Conservation (phyloP, 2,329 filamentous ascomycete genomes). For the Blumeria graminis region DNA sequence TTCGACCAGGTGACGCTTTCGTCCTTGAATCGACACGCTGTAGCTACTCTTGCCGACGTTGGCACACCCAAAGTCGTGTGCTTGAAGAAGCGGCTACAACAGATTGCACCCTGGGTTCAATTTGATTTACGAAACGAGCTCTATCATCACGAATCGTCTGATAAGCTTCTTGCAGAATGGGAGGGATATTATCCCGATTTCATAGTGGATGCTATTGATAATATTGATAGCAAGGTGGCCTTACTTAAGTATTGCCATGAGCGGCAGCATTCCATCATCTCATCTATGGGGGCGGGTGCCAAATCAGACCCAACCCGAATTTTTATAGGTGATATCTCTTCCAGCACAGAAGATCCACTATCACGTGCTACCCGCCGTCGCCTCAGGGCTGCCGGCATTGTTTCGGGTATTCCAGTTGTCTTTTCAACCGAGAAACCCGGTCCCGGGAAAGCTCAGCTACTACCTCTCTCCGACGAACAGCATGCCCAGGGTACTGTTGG, state of each 20-base stretch:
- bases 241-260: slow-evolving; percentile 71
- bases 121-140: slow-evolving; percentile 75
- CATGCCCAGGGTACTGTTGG: slow-evolving; percentile 66
- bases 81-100: slow-evolving; percentile 53
- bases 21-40: slow-evolving; percentile 83
- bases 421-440: slow-evolving; percentile 80
- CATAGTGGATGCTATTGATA: slow-evolving; percentile 94
- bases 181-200: slow-evolving; percentile 48
- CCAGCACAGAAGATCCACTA: slow-evolving; percentile 67
- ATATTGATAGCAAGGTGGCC: slow-evolving; percentile 89
- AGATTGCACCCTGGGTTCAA: slow-evolving; percentile 74
- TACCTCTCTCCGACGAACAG: slow-evolving; percentile 73
- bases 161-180: slow-evolving; percentile 43
- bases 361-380: slow-evolving; percentile 64
- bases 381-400: slow-evolving; percentile 49
- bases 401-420: slow-evolving; percentile 68
- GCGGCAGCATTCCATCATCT: slow-evolving; percentile 59
- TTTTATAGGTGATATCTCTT: slow-evolving; percentile 73
- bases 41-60: slow-evolving; percentile 83
- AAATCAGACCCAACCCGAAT: slow-evolving; percentile 72
- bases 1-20: slow-evolving; percentile 95
- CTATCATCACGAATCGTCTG: slow-evolving; percentile 45
- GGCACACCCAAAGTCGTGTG: slow-evolving; percentile 80
- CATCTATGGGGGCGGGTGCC: slow-evolving; percentile 87
- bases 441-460: slow-evolving; percentile 70